These are phyloP conservation scores for Metschnikowia anglica DNA, from an alignment of 805 yeast genomes.

Conservation along the genomic window DNA sequence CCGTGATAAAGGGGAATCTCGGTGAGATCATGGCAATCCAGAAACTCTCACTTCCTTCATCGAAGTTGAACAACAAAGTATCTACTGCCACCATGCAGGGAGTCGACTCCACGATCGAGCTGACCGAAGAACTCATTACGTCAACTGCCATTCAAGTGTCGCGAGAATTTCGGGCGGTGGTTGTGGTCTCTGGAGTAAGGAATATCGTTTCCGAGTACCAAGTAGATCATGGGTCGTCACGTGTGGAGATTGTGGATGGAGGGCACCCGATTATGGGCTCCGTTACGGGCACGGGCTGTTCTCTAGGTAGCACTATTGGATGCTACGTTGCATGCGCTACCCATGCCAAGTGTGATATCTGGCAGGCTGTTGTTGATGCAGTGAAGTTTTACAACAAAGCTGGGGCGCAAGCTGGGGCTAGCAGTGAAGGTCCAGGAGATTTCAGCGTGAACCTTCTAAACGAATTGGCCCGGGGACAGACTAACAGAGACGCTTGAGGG, in stretches of 20 bases:
- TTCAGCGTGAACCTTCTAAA: slow-evolving; percentile 52
- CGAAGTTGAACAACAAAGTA: slow-evolving; percentile 9
- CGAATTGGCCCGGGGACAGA: slow-evolving; percentile 17
- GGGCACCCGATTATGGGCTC: slow-evolving; percentile 63
- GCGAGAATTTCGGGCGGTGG: slow-evolving; percentile 50
- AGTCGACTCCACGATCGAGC: slow-evolving; percentile 50
- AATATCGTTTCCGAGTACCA: slow-evolving; percentile 27
- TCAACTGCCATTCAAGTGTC: slow-evolving; percentile 50
- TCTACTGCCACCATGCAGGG: slow-evolving; percentile 55
- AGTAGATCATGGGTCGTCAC: not conserved
- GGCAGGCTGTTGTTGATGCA: slow-evolving; percentile 53
- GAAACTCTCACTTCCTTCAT: slow-evolving; percentile 26
- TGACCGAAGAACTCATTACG: slow-evolving; percentile 27
- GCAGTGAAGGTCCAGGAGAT: slow-evolving; percentile 51
- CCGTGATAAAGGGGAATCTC: slow-evolving; percentile 79
- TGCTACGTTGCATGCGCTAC: slow-evolving; percentile 45
- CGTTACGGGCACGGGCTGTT: slow-evolving; percentile 83
- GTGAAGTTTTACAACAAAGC: slow-evolving; percentile 59
- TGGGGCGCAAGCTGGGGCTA: slow-evolving; percentile 51
- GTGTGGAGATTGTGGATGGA: slow-evolving; percentile 41
- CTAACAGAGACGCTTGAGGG: slow-evolving; percentile 1
- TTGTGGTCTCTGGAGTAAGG: slow-evolving; percentile 65
- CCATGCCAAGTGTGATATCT: slow-evolving; percentile 25
- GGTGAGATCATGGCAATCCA: slow-evolving; percentile 76
- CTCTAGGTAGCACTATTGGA: slow-evolving; percentile 71